Evolutionary conservation across 2,329 filamentous ascomycete species (phyloP).

Genomic region (Sphaerulina musiva): DNA sequence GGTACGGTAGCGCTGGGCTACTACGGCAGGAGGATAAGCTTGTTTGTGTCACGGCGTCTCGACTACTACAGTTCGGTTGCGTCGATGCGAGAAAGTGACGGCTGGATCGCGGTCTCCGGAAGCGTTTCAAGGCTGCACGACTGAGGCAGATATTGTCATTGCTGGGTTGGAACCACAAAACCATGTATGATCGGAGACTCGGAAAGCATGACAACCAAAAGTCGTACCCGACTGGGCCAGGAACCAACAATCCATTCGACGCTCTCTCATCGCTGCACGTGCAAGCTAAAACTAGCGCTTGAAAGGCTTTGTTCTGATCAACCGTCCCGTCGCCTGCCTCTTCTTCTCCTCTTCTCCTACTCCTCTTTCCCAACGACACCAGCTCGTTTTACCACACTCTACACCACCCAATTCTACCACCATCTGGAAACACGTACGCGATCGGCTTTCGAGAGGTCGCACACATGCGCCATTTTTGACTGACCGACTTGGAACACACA

Average conservation of each 20-base stretch:
- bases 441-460: background rate
- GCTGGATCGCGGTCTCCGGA: too few relatives aligned
- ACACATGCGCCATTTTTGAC: conserved; percentile 20
- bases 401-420: conserved; percentile 2
- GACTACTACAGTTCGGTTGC: background rate
- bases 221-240: background rate
- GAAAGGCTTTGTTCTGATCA: conserved; percentile 1
- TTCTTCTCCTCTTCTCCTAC: conserved; percentile 8
- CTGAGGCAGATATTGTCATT: too few relatives aligned
- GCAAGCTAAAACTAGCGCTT: background rate
- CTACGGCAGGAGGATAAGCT: background rate
- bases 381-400: conserved; percentile 7
- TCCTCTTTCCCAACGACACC: conserved; percentile 15
- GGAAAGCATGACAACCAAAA: background rate
- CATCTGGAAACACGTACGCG: background rate
- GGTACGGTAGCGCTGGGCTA: too few relatives aligned
- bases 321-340: conserved; percentile 1
- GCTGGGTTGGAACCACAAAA: too few relatives aligned
- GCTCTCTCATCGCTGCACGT: background rate
- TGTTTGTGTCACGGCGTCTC: background rate
- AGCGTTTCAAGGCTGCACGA: too few relatives aligned
- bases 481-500: conserved; percentile 14
- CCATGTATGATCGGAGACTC: too few relatives aligned
- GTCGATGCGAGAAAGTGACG: too few relatives aligned
- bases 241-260: background rate